Evolutionary conservation across 169 alveolate species (phyloP), one percentile per base, ranked within the genome.

Genomic region (Plasmodium cynomolgi): DNA sequence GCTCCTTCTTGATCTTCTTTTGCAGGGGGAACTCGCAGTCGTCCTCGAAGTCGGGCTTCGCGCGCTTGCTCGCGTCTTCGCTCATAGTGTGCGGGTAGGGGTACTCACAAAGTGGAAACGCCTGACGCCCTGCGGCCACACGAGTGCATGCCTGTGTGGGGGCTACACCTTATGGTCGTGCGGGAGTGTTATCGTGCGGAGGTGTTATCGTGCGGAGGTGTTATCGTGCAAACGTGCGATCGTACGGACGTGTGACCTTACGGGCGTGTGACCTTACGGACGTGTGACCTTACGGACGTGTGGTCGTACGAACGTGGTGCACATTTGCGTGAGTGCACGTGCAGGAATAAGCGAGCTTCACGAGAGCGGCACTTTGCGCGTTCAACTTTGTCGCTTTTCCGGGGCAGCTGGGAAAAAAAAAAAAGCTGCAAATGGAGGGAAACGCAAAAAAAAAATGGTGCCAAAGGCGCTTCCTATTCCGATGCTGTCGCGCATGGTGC

Each of bases 1-100:
- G 88, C 23, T 80, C 47, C 34, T 33, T 90, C 39, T 90, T 90
- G 41, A 90, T 13, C 72, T 90, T 90, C 34, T 90, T 90, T 7
- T 62, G 23, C 23, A 68, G 83, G n/a, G 84, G 94, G 56, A 29
- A 72, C n/a, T 84, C 84, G 50, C 62, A 26, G 31, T 73, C 80
- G 5, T 37, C 81, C 39, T 33, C 75, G 13, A 26, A 15, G 26
- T 84, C 83, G 8, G 44, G 74, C 17, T 26, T 54, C 5, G 20
- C 26, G 31, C 80, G 56, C 7, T 54, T 82, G 58, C 23, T 20
- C 8, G 41, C 33, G n/a, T 54, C 91, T 41, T 73, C 83, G 31
- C 33, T 44, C 92, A 71, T 73, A n/a, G 20, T 37, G 62, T 0
- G 34, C n/a, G 56, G 56, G n/a, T n/a, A n/a, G 56, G 62, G 20